Percentiles rank a stretch among this genome's conserved stretches.
Evolutionary conservation across 129 eudicot species (phyloP).

Genomic region (Lactuca saligna): DNA sequence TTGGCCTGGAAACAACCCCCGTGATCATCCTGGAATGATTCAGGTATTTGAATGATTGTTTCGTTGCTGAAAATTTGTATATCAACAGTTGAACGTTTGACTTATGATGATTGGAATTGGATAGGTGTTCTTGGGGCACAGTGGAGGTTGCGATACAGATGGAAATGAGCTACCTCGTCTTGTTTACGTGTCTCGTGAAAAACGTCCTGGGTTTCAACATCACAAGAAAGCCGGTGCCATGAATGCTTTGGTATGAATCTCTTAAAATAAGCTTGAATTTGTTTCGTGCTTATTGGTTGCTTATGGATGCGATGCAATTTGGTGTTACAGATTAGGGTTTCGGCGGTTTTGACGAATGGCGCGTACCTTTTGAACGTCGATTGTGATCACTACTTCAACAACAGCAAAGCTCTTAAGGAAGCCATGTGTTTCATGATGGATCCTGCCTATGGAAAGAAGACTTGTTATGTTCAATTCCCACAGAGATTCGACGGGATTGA

Average conservation of each 20-base stretch:
- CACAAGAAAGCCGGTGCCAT: slow-evolving; percentile 98
- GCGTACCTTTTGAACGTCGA: slow-evolving; percentile 80
- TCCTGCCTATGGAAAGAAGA: slow-evolving; percentile 69
- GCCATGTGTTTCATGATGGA: slow-evolving; percentile 97
- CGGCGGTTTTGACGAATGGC: slow-evolving; percentile 85
- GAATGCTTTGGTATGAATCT: slow-evolving; percentile 80
- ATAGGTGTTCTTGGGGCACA: slow-evolving; percentile 89
- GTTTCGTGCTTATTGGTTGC: background rate
- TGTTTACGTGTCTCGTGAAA: slow-evolving; percentile 96
- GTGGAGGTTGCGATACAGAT: slow-evolving; percentile 85
- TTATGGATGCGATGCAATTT: slow-evolving; percentile 6
- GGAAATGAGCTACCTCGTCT: slow-evolving; percentile 84
- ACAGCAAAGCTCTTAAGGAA: slow-evolving; percentile 83
- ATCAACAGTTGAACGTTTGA: background rate
- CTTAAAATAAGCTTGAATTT: background rate
- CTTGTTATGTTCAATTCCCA: slow-evolving; percentile 82
- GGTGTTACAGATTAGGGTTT: slow-evolving; percentile 69
- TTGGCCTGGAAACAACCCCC: slow-evolving; percentile 90
- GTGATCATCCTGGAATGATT: slow-evolving; percentile 96
- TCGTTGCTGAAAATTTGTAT: background rate
- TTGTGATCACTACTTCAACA: slow-evolving; percentile 92
- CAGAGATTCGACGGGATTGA: slow-evolving; percentile 90
- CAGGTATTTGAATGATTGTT: slow-evolving; percentile 45
- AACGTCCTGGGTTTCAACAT: slow-evolving; percentile 92
- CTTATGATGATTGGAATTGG: background rate